These are phyloP conservation scores for Irpex sp. DNA, from an alignment of 1,284 basidiomycete species.

Conservation along the genomic window DNA sequence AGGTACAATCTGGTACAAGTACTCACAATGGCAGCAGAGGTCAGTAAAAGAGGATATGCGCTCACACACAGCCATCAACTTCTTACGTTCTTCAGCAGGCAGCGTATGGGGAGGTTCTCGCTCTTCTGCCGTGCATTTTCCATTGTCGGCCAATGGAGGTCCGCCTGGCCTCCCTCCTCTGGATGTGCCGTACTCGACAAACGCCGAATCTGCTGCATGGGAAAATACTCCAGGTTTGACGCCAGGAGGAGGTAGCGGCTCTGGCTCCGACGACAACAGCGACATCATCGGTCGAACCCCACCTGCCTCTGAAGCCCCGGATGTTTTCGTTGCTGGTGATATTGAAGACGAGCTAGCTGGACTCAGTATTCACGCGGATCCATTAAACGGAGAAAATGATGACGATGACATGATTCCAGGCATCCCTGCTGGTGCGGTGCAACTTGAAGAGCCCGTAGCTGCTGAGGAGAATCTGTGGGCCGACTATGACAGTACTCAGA, in stretches of 20 bases:
- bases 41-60: background rate
- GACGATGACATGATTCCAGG: constrained; percentile 3
- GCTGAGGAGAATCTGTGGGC: constrained; percentile 9
- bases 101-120: background rate
- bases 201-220: background rate
- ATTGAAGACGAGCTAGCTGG: background rate
- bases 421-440: background rate
- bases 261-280: constrained; percentile 1
- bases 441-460: background rate
- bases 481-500: constrained; percentile 4
- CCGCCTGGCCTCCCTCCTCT: constrained; percentile 7
- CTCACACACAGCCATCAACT: background rate
- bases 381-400: constrained; percentile 2
- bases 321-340: background rate
- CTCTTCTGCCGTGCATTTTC: background rate
- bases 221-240: background rate
- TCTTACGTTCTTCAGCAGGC: background rate
- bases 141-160: background rate
- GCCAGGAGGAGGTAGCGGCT: background rate
- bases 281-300: background rate
- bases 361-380: background rate
- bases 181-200: background rate
- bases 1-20: background rate
- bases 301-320: background rate
- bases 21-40: background rate